phyloP scores from a whole-genome alignment of 176 grass and related monocot species.

The Lolium multiflorum region DNA sequence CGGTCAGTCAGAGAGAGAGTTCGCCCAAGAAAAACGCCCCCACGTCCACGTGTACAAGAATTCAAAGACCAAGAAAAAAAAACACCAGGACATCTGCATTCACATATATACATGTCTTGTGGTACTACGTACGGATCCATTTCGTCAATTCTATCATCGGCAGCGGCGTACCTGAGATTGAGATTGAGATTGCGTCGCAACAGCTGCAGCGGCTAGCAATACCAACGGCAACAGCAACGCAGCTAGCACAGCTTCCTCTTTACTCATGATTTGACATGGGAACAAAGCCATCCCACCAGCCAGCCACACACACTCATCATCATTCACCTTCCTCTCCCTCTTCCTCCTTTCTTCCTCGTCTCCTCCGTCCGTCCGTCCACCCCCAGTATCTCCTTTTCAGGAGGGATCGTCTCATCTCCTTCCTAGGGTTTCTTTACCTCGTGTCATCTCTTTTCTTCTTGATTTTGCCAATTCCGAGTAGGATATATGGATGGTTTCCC shows the following conservation, averaged over 20 bases:
- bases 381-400: slow-evolving; percentile 9
- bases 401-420: slow-evolving; percentile 31
- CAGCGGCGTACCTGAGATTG: neutral
- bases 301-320: slow-evolving; percentile 42
- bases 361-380: neutral
- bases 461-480: neutral
- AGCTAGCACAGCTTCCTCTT: slow-evolving; percentile 44
- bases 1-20: neutral
- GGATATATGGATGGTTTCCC: slow-evolving; percentile 45
- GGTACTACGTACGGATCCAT: slow-evolving; percentile 23
- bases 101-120: neutral
- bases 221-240: slow-evolving; percentile 19
- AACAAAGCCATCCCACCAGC: slow-evolving; percentile 86
- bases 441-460: neutral
- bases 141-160: slow-evolving; percentile 19
- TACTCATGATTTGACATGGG: slow-evolving; percentile 81
- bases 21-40: neutral
- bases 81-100: slow-evolving; percentile 20
- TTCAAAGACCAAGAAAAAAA: neutral
- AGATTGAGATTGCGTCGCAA: neutral
- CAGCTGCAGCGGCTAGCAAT: slow-evolving; percentile 13
- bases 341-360: slow-evolving; percentile 6
- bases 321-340: slow-evolving; percentile 24
- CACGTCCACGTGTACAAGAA: neutral
- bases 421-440: slow-evolving; percentile 46